Conservation (phyloP, 2,329 filamentous ascomycete species). For the Coniochaeta ligniaria region DNA sequence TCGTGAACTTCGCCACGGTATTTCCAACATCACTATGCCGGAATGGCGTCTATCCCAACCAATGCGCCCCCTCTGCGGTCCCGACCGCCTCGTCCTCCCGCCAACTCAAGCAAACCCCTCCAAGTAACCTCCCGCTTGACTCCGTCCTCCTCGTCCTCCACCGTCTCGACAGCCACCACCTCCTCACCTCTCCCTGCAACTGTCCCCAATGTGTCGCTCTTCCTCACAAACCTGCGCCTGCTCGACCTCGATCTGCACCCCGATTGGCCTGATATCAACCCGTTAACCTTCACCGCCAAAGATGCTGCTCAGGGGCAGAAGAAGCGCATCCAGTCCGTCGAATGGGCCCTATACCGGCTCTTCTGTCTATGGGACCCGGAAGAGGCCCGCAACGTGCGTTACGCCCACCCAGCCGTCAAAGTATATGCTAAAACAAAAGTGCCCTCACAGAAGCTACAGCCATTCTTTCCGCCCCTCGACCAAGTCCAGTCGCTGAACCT, state of each 20-base stretch:
- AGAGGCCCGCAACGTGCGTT: conserved; percentile 61
- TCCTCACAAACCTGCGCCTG: conserved; percentile 77
- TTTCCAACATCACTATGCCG: neutral
- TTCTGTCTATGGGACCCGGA: conserved; percentile 78
- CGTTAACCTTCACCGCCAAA: conserved; percentile 60
- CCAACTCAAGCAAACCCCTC: neutral
- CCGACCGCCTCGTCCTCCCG: neutral
- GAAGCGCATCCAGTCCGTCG: conserved; percentile 71
- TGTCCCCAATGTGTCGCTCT: conserved; percentile 53
- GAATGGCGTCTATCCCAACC: neutral
- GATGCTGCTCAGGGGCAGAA: conserved; percentile 69
- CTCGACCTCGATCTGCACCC: conserved; percentile 68
- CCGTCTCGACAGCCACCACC: neutral
- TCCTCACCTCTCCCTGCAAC: conserved; percentile 9
- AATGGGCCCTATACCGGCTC: conserved; percentile 87
- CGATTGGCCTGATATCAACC: conserved; percentile 75
- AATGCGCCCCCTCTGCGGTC: neutral
- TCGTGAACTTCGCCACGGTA: neutral
- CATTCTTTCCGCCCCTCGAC: conserved; percentile 86
- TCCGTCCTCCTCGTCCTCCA: neutral
- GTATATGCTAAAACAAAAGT: neutral
- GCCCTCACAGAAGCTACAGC: conserved; percentile 66
- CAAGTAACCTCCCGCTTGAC: neutral
- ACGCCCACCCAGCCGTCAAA: neutral
- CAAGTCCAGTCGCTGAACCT: conserved; percentile 88